These are phyloP conservation scores for Blastobotrys peoriensis DNA, from an alignment of 805 yeast species.

Conservation along the genomic window DNA sequence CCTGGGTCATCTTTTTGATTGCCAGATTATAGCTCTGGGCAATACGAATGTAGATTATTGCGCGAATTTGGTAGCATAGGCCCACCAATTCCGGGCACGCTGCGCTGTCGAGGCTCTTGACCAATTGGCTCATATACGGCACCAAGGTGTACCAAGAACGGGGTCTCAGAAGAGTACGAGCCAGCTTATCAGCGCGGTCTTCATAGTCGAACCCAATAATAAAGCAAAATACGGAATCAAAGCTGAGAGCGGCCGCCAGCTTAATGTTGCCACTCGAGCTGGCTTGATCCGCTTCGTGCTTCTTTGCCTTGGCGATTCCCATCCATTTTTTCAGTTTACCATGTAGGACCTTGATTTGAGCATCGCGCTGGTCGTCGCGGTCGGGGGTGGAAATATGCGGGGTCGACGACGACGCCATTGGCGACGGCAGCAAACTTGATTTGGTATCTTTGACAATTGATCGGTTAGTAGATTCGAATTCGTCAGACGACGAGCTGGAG, in stretches of 20 bases:
- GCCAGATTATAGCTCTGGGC: slow-evolving; percentile 11
- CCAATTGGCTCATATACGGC: slow-evolving; percentile 29
- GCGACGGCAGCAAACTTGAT: not conserved
- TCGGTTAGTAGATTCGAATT: not conserved
- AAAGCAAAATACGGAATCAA: slow-evolving; percentile 37
- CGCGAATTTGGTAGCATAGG: slow-evolving; percentile 28
- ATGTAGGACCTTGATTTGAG: slow-evolving; percentile 21
- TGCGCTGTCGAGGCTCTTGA: slow-evolving; percentile 20
- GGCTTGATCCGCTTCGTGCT: slow-evolving; percentile 36
- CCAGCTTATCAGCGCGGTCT: slow-evolving; percentile 30
- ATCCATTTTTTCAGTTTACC: slow-evolving; percentile 33
- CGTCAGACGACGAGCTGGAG: not conserved
- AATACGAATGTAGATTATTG: slow-evolving; percentile 26
- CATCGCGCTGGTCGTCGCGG: slow-evolving; percentile 16
- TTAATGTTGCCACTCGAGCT: slow-evolving; percentile 22
- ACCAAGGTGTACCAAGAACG: slow-evolving; percentile 34
- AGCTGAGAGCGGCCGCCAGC: slow-evolving; percentile 30
- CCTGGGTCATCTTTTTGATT: slow-evolving; percentile 7
- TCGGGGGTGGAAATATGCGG: slow-evolving; percentile 8
- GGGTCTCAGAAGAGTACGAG: slow-evolving; percentile 23
- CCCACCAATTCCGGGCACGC: slow-evolving; percentile 26
- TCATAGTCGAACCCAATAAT: slow-evolving; percentile 36
- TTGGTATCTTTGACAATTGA: not conserved
- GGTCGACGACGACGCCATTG: slow-evolving; percentile 8
- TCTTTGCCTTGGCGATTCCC: slow-evolving; percentile 32